Base-by-base conservation (phyloP, 2,329 filamentous ascomycete genomes). In the Neonectria hederae region DNA sequence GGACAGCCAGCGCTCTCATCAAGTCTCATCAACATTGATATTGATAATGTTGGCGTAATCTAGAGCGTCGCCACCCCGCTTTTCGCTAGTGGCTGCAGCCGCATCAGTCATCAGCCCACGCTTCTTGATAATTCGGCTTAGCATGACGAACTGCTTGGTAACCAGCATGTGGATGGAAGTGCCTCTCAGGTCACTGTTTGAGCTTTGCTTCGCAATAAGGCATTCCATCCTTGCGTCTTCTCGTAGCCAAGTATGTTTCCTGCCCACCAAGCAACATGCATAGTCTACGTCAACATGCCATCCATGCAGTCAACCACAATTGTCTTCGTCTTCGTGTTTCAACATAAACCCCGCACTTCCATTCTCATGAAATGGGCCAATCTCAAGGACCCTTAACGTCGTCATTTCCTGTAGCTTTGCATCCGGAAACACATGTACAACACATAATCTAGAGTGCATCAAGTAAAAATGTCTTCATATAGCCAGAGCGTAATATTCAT, bases 21-120 rank as follows among this genome's bases (percentile, higher is more conserved):
- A 42, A 19, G 8, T 19, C n/a, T 42, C n/a, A n/a, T n/a, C n/a
- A n/a, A n/a, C n/a, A n/a, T n/a, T n/a, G 3, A 21, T 8, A 42
- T 42, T 42, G 69, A 73, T 69, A 73, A 72, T 73, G 62, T 64
- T 72, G 63, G 64, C 71, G 71, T 73, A 73, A 73, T 69, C 46
- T 21, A 56, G n/a, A 24, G 45, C 51, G 45, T 40, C 17, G 19
- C 55, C 42, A 54, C 68, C 71, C 71, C 71, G 65, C 71, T 72
- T 70, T 66, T 40, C 35, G 42, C 64, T 69, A 64, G 49, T 45
- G 63, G 45, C 26, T 19, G 30, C 28, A 45, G 65, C 63, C 70
- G 51, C 46, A 64, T 64, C 72, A 73, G 70, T 60, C 55, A 66
- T 63, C 60, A 60, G 35, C 42, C 19, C 30, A 38, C 42, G n/a